Evolutionary conservation across 305 asterid genomes (phyloP), one percentile per base, ranked within the genome.

Genomic region (Solanum chacoense): DNA sequence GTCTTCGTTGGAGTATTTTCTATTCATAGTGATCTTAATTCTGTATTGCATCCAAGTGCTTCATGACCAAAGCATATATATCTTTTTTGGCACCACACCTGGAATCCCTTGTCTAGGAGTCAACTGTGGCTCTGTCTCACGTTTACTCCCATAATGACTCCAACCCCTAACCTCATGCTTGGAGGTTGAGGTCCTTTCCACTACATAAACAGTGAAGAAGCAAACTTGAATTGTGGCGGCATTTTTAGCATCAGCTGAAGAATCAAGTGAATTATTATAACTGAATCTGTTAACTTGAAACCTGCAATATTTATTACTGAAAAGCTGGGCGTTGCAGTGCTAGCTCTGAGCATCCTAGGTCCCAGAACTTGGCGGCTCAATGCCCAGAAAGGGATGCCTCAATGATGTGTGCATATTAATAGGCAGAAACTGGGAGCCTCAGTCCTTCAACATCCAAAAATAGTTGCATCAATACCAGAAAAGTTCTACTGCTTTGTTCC

Each of bases 401-500:
- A 22, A 36, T 18, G 45, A 36, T 2, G 32, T 36, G 59, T 36
- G 31, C 55, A 77, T 77, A 36, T 77, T 77, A 36, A 77, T 36
- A n/a, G 59, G 26, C 84, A 36, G 59, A 77, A 77, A 77, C 32
- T 28, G 59, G 83, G 20, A 36, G 84, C 32, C 20, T 36, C 55
- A 3, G 84, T 11, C 11, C 31, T 35, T 77, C 59, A 11, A 77
- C 5, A 26, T 76, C 31, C 50, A 76, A 92, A 89, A 11, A 85
- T 42, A 77, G 87, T 29, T 65, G 88, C 36, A 79, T 26, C 75
- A 75, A 87, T 50, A 50, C 42, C 35, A 11, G 63, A 29, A 45
- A 32, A 75, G 7, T 87, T 74, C 32, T 37, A 29, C 35, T 13
- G 36, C 72, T 87, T 42, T 78, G 29, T 95, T 88, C 98, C 98